phyloP scores from a whole-genome alignment of 345 rosid genomes.

The Linum lewisii region DNA sequence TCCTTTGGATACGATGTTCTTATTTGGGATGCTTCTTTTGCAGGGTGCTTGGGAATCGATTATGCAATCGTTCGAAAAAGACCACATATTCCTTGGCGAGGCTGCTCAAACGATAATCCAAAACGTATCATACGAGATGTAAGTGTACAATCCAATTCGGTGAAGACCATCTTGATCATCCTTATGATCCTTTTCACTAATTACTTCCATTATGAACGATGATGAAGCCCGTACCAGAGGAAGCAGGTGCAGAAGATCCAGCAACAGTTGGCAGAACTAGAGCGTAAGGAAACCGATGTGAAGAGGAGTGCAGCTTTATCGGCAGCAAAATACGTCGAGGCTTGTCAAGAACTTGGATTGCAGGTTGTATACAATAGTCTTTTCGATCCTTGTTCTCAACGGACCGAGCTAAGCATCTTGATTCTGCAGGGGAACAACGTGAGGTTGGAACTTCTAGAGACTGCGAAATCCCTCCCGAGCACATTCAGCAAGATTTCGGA shows the following conservation, averaged over 20 bases:
- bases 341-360: constrained; percentile 95
- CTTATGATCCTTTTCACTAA: constrained; percentile 6
- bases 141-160: constrained; percentile 20
- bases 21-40: neutral
- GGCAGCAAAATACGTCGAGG: constrained; percentile 75
- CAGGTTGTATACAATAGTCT: constrained; percentile 39
- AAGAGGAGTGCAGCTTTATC: constrained; percentile 77
- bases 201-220: constrained; percentile 11
- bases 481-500: constrained; percentile 65
- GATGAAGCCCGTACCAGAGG: constrained; percentile 74
- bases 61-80: constrained; percentile 71
- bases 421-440: constrained; percentile 71
- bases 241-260: constrained; percentile 94
- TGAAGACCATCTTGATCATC: neutral
- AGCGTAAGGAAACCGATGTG: constrained; percentile 86
- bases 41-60: constrained; percentile 93
- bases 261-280: constrained; percentile 81
- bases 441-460: constrained; percentile 79
- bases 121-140: constrained; percentile 95
- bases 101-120: constrained; percentile 88
- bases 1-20: neutral
- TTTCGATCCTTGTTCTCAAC: constrained; percentile 8
- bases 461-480: constrained; percentile 81
- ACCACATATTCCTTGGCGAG: constrained; percentile 82
- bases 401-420: constrained; percentile 5